Base-by-base conservation (phyloP, 352 stramenopile species). In the Elongisporangium anandrum region DNA sequence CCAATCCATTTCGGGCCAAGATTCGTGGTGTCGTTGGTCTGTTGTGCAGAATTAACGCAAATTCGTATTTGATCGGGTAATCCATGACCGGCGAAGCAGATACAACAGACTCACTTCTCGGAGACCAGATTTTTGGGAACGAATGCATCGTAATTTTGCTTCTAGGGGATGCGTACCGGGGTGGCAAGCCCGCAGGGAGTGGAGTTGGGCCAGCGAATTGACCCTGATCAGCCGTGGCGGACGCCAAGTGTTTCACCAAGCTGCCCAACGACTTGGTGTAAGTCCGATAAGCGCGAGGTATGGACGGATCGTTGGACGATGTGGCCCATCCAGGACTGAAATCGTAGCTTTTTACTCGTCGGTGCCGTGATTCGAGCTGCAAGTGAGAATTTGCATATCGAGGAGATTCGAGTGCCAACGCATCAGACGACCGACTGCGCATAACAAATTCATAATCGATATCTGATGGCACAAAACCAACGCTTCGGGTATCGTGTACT, bases 211-310 rank as follows among this genome's bases (percentile, higher is more conserved):
- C 57, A 2, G 34, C 5, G 10, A 45, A 17, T 12, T 16, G 34
- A 9, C 34, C 34, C 34, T 73, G 67, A 7, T 69, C 64, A 19
- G 77, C 68, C 10, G 59, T 55, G 2, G 80, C 80, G 16, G 84
- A 73, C 2, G 85, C 77, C 17, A 94, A 63, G 61, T 94, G 85
- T 67, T 94, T 88, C 0, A 94, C 85, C 24, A 94, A 60, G 62
- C 84, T 92, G 9, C 79, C 82, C 10, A 94, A 53, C 4, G 85
- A 94, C 56, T 90, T 92, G 10, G 81, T 94, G 63, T 94, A 92
- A 47, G 81, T 82, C 7, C 79, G 16, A 12, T 45, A 17, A 3
- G 34, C 10, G 10, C 34, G 34, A 16, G 34, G 34, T 45, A 45
- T 45, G 10, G 7, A 45, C 17, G 34, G 34, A 45, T 45, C 34